Evolutionary conservation across 176 grass and related monocot genomes (phyloP).

Genomic region (Zoysia pacifica): DNA sequence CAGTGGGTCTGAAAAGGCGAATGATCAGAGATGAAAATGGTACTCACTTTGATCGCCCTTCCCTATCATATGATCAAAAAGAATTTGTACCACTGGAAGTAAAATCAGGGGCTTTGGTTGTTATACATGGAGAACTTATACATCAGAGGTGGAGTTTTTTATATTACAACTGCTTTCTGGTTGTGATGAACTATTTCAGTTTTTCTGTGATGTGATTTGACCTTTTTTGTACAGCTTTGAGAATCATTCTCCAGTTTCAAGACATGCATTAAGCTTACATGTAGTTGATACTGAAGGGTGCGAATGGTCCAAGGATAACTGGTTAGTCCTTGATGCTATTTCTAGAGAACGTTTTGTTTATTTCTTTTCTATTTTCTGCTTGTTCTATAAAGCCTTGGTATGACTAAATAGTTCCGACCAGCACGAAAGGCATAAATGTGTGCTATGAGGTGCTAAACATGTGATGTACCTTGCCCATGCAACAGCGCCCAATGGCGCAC

Average conservation of each 20-base stretch:
- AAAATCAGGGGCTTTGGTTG: conserved; percentile 81
- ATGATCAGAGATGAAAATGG: conserved; percentile 89
- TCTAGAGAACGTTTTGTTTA: conserved; percentile 15
- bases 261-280: conserved; percentile 85
- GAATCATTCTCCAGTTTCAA: conserved; percentile 76
- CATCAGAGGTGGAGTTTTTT: conserved; percentile 77
- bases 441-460: neutral
- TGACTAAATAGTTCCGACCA: neutral
- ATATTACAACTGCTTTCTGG: neutral
- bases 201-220: conserved; percentile 28
- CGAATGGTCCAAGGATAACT: conserved; percentile 83
- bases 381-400: neutral
- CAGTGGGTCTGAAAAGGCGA: conserved; percentile 76
- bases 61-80: conserved; percentile 58
- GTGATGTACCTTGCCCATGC: neutral
- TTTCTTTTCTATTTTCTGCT: conserved; percentile 7
- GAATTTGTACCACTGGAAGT: conserved; percentile 90
- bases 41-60: conserved; percentile 72
- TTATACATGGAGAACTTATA: conserved; percentile 92
- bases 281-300: conserved; percentile 85
- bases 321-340: conserved; percentile 56
- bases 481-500: neutral
- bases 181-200: conserved; percentile 14
- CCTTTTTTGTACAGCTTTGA: conserved; percentile 67
- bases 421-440: no score